These are phyloP conservation scores for Cladosporium sphaerospermum DNA, from an alignment of 2,329 filamentous ascomycete genomes.

Conservation along the genomic window DNA sequence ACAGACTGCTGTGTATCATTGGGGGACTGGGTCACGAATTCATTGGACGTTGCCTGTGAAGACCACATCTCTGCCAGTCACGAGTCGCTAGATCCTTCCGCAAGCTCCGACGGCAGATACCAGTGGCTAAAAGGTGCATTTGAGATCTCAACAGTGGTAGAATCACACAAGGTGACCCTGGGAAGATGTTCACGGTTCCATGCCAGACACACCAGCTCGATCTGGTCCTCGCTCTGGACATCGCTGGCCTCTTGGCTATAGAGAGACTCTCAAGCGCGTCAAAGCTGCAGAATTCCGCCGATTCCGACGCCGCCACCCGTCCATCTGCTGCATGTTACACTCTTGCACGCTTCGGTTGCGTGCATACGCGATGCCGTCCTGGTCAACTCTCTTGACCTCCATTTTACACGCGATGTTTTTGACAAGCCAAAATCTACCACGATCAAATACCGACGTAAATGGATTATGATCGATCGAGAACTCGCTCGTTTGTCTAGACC, in stretches of 20 bases:
- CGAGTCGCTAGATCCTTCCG: conserved; percentile 1
- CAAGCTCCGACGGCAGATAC: conserved; percentile 1
- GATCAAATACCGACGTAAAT: no score
- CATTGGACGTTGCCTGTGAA: conserved; percentile 14
- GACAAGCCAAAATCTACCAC: no score
- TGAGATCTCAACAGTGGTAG: not conserved
- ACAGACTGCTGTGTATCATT: conserved; percentile 22
- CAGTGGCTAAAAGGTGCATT: not conserved
- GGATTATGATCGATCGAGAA: not conserved
- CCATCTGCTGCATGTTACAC: no score
- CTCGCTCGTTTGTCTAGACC: conserved; percentile 9
- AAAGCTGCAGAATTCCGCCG: no score
- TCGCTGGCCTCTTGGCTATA: no score
- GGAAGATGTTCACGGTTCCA: not conserved
- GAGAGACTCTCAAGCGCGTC: no score
- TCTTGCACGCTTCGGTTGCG: no score
- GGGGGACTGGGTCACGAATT: conserved; percentile 10
- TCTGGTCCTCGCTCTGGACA: no score
- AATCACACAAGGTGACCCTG: conserved; percentile 3
- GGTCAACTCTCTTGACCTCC: no score
- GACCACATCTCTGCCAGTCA: not conserved
- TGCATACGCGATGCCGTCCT: no score
- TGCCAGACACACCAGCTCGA: not conserved
- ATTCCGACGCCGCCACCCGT: no score
- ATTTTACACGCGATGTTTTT: no score